Evolutionary conservation across 2,329 filamentous ascomycete genomes (phyloP).

Genomic region (Colletotrichum coccodes): DNA sequence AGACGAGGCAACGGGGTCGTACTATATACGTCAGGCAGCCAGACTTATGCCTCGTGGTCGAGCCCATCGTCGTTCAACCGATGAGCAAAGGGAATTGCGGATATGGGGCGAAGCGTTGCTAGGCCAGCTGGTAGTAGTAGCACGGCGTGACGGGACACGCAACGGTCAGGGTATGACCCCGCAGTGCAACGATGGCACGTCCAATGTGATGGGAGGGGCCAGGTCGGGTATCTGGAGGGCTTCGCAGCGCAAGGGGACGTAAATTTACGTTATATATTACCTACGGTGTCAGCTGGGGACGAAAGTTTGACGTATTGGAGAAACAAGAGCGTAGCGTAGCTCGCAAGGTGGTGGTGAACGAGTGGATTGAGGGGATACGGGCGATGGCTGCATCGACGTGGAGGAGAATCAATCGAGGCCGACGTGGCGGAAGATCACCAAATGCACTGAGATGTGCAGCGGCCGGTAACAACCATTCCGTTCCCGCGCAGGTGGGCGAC

Average conservation of each 20-base stretch:
- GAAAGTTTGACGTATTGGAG: constrained; percentile 7
- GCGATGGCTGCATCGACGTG: constrained; percentile 10
- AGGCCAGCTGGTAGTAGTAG: background rate
- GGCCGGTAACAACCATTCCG: background rate
- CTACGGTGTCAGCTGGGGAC: constrained; percentile 14
- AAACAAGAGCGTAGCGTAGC: background rate
- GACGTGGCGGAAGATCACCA: constrained; percentile 21
- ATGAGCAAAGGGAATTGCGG: background rate
- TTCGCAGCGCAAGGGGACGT: constrained; percentile 12
- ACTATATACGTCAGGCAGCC: constrained; percentile 15
- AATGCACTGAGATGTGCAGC: constrained; percentile 3
- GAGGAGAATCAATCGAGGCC: constrained; percentile 22
- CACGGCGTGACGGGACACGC: constrained; percentile 12
- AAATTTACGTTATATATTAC: constrained; percentile 3
- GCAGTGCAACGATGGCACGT: constrained; percentile 27
- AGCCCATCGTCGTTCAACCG: constrained; percentile 6
- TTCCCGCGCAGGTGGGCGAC: background rate
- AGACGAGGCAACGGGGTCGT: constrained; percentile 6
- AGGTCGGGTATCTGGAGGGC: background rate
- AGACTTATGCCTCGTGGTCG: constrained; percentile 10
- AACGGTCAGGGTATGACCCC: constrained; percentile 24
- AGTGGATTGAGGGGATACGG: background rate
- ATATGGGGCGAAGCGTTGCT: constrained; percentile 9
- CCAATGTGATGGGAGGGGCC: constrained; percentile 7
- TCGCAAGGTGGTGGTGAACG: background rate